phyloP scores from a whole-genome alignment of 352 stramenopile species.

The Phytopythium oedochilum region DNA sequence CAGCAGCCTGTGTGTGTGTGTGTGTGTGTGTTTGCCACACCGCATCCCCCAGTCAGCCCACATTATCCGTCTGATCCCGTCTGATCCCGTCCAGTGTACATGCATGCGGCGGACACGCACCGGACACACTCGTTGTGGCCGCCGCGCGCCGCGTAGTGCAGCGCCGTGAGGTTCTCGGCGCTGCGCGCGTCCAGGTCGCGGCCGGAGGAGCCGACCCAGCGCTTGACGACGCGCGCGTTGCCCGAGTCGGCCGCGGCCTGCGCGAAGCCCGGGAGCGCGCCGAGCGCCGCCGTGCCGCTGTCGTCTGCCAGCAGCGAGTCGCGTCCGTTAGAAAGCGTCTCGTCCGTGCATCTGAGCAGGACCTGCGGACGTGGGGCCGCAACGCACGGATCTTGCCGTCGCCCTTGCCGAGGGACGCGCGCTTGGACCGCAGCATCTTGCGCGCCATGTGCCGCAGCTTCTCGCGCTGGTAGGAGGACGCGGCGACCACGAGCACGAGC shows the following conservation, averaged over 20 bases:
- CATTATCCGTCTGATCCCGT: no score
- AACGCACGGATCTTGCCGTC: slow-evolving; percentile 33
- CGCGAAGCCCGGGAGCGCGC: slow-evolving; percentile 59
- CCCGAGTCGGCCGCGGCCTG: slow-evolving; percentile 61
- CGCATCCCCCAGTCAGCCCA: no score
- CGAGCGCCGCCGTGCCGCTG: slow-evolving; percentile 13
- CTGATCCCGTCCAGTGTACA: background rate
- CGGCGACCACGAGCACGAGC: slow-evolving; percentile 59
- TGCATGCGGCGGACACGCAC: slow-evolving; percentile 5
- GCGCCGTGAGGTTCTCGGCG: slow-evolving; percentile 69
- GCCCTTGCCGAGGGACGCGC: slow-evolving; percentile 26
- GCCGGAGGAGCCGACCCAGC: slow-evolving; percentile 71
- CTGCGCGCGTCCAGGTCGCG: slow-evolving; percentile 64
- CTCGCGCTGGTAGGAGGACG: slow-evolving; percentile 77
- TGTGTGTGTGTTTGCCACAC: no score
- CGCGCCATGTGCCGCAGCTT: slow-evolving; percentile 76
- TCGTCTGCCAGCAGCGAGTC: no score
- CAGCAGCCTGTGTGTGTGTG: slow-evolving; percentile 51
- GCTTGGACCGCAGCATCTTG: slow-evolving; percentile 72
- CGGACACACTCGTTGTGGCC: slow-evolving; percentile 78
- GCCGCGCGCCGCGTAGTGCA: slow-evolving; percentile 70
- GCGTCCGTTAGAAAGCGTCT: no score
- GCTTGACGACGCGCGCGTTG: slow-evolving; percentile 77
- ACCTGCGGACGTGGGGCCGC: background rate
- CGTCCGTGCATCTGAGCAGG: no score